Base-by-base conservation (phyloP, 140 eudicot genomes). In the Cichorium intybus region DNA sequence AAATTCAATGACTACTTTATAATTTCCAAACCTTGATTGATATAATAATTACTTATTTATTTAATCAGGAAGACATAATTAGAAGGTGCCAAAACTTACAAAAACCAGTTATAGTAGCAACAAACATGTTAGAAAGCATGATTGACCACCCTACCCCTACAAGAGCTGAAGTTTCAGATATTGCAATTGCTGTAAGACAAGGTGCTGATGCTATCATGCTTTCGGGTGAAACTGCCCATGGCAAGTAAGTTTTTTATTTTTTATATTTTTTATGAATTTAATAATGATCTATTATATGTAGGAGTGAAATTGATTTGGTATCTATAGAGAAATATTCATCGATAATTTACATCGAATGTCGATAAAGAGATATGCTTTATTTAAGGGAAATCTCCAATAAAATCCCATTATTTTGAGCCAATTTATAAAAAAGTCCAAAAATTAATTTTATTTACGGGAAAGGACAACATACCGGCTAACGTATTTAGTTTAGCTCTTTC, bases 61-160 rank as follows among this genome's bases (percentile, higher is more conserved):
- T 10, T 46, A 57, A 47, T 72, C 77, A 93, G 99, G 99, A 85
- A 75, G 95, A 93, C 35, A 93, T 93, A 56, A 88, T 93, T 60
- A 64, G 82, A 67, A 85, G 88, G 81, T 93, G 99, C 63, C 85
- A 80, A 54, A 88, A 85, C 80, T 80, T 88, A 85, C 93, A 85
- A 63, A 93, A 93, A 73, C 96, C 97, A 56, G 99, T 93, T 29
- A 93, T 93, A 68, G 99, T 93, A 17, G 99, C 99, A 23, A 93
- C 99, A 60, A 93, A 93, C 58, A 88, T 93, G 99, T 82, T 93
- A 64, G 99, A 93, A 78, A 88, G 99, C 82, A 93, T 93, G 99
- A 93, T 88, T 75, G 79, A 80, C 77, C 97, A 88, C 71, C 99
- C 99, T 48, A 93, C 96, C 29, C 99, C 99, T 9, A 93, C 99